These are phyloP conservation scores for Xylariales sp. DNA, from an alignment of 2,329 filamentous ascomycete species.

Conservation along the genomic window DNA sequence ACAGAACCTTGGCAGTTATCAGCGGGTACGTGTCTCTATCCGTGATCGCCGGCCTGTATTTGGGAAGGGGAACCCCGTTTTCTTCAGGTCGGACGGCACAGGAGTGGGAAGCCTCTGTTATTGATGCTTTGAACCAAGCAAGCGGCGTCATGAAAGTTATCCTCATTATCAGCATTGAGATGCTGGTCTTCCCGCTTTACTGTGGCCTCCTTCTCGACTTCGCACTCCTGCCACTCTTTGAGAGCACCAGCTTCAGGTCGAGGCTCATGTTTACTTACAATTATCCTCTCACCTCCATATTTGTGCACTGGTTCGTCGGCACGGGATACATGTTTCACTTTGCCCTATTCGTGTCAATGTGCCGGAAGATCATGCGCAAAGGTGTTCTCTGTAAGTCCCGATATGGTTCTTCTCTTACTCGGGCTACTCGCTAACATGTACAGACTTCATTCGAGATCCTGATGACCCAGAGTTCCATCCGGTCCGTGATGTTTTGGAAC, in stretches of 20 bases:
- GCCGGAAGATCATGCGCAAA: constrained; percentile 91
- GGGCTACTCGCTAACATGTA: neutral
- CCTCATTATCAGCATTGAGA: constrained; percentile 96
- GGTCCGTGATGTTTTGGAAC: constrained; percentile 91
- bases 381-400: constrained; percentile 79
- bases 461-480: constrained; percentile 98
- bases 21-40: constrained; percentile 78
- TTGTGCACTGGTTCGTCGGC: constrained; percentile 97
- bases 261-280: constrained; percentile 72
- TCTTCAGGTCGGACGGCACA: constrained; percentile 51
- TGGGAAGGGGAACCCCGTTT: constrained; percentile 68
- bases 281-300: constrained; percentile 84
- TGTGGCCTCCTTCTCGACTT: constrained; percentile 87
- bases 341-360: constrained; percentile 97
- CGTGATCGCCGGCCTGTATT: constrained; percentile 70
- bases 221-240: constrained; percentile 85
- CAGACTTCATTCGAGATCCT: constrained; percentile 94
- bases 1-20: constrained; percentile 67
- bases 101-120: constrained; percentile 69
- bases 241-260: constrained; percentile 70
- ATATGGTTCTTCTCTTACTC: neutral
- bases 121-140: constrained; percentile 84
- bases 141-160: constrained; percentile 98
- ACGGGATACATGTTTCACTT: constrained; percentile 99
- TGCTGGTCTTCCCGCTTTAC: constrained; percentile 95